A percentile compares a stretch with the other conserved stretches of the same genome.
These are phyloP conservation scores for Coemansia sp. DNA, from an alignment of 192 early-diverging fungal genomes.

Conservation along the genomic window DNA sequence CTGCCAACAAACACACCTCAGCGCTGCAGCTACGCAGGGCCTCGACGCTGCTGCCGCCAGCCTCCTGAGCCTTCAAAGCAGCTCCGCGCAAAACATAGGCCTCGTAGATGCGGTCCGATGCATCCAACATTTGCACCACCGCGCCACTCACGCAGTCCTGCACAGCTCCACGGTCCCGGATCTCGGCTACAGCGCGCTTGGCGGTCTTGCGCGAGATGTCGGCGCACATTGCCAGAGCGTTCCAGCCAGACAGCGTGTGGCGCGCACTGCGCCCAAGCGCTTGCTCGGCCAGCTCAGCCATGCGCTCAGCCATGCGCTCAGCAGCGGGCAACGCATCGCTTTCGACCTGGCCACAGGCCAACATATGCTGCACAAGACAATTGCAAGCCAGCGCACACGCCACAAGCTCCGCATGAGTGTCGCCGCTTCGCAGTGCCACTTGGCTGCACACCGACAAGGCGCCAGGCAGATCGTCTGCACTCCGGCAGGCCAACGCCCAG, in stretches of 20 bases:
- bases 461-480: neutral
- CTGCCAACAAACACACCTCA: constrained; percentile 27
- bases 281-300: neutral
- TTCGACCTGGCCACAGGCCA: neutral
- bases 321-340: neutral
- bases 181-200: constrained; percentile 9
- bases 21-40: constrained; percentile 21
- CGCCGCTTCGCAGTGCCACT: neutral
- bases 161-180: constrained; percentile 2
- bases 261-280: constrained; percentile 17
- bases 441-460: neutral
- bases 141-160: constrained; percentile 1
- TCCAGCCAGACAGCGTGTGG: constrained; percentile 46
- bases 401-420: constrained; percentile 10
- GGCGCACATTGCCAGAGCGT: constrained; percentile 39
- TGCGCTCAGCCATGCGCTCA: neutral
- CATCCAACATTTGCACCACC: constrained; percentile 18
- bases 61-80: constrained; percentile 31
- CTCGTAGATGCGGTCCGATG: constrained; percentile 27
- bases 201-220: constrained; percentile 31
- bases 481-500: neutral
- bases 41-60: constrained; percentile 26
- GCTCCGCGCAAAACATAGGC: constrained; percentile 44
- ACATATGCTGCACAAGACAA: neutral
- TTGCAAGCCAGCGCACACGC: constrained; percentile 11